A percentile compares a stretch with the other conserved stretches of the same genome.
Evolutionary conservation across 2,329 filamentous ascomycete genomes (phyloP).

Genomic region (Aaosphaeria pasadenensis): DNA sequence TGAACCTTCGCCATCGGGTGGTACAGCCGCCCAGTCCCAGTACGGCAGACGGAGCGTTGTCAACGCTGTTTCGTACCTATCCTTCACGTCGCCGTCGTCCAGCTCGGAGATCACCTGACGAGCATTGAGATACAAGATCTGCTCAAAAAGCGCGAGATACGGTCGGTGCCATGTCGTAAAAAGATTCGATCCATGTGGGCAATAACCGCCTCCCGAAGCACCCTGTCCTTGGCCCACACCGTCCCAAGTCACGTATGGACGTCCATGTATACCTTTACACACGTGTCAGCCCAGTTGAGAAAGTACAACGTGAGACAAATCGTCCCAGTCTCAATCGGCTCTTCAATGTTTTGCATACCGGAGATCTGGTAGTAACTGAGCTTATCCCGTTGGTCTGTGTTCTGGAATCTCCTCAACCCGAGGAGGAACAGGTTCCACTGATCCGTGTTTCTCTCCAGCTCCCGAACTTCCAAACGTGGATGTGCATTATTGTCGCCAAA

Average conservation of each 20-base stretch:
- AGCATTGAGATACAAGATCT: slow-evolving; percentile 40
- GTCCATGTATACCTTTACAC: slow-evolving; percentile 70
- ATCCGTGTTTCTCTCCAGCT: slow-evolving; percentile 60
- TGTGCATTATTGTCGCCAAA: slow-evolving; percentile 14
- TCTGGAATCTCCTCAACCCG: slow-evolving; percentile 68
- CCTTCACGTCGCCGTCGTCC: slow-evolving; percentile 32
- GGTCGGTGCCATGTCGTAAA: slow-evolving; percentile 82
- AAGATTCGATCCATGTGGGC: slow-evolving; percentile 70
- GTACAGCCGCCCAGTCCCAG: slow-evolving; percentile 45
- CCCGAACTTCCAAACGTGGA: slow-evolving; percentile 63
- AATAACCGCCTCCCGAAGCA: slow-evolving; percentile 66
- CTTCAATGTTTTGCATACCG: slow-evolving; percentile 48
- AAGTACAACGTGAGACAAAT: no score
- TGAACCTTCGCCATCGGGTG: slow-evolving; percentile 28
- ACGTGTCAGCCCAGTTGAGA: no score
- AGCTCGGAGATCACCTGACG: slow-evolving; percentile 37
- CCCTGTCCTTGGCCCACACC: slow-evolving; percentile 47
- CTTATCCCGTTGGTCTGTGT: slow-evolving; percentile 58
- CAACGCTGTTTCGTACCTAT: slow-evolving; percentile 37
- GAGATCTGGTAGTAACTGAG: slow-evolving; percentile 76
- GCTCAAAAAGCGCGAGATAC: slow-evolving; percentile 63
- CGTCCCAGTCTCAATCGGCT: not conserved
- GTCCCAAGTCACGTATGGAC: slow-evolving; percentile 61
- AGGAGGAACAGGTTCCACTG: slow-evolving; percentile 74
- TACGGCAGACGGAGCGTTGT: slow-evolving; percentile 40